Evolutionary conservation across 2,329 filamentous ascomycete species (phyloP).

Genomic region (Venturia carpophila): DNA sequence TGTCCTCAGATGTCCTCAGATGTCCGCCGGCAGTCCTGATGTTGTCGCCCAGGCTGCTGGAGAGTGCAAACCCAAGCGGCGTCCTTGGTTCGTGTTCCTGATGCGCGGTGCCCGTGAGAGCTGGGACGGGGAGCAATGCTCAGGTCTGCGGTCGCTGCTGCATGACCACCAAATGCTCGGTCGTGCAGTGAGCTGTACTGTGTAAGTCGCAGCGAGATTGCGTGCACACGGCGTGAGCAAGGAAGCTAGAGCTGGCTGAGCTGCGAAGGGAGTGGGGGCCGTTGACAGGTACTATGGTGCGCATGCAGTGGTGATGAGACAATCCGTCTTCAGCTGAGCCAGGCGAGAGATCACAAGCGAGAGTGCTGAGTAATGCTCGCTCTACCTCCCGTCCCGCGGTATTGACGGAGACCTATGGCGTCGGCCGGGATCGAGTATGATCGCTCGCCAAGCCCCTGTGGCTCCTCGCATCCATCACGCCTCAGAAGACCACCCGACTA

Average conservation of each 20-base stretch:
- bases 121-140: neutral
- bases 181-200: neutral
- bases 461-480: too few species aligned
- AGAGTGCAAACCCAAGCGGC: neutral
- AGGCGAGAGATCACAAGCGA: neutral
- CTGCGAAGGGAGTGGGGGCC: too few species aligned
- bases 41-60: neutral
- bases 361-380: too few species aligned
- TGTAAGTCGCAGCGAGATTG: neutral
- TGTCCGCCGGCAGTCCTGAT: neutral
- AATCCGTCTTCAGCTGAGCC: neutral
- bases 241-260: neutral
- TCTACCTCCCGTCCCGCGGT: too few species aligned
- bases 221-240: neutral
- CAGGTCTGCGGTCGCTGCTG: neutral
- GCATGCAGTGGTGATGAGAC: constrained; percentile 1
- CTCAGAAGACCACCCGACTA: neutral
- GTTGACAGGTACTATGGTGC: too few species aligned
- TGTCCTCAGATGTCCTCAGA: neutral
- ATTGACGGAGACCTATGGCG: too few species aligned
- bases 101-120: neutral
- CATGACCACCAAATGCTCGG: neutral
- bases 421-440: too few species aligned
- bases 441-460: too few species aligned
- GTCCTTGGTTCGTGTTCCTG: neutral